phyloP scores from a whole-genome alignment of 768 basidiomycete genomes.

The Gloeostereum incarnatum region DNA sequence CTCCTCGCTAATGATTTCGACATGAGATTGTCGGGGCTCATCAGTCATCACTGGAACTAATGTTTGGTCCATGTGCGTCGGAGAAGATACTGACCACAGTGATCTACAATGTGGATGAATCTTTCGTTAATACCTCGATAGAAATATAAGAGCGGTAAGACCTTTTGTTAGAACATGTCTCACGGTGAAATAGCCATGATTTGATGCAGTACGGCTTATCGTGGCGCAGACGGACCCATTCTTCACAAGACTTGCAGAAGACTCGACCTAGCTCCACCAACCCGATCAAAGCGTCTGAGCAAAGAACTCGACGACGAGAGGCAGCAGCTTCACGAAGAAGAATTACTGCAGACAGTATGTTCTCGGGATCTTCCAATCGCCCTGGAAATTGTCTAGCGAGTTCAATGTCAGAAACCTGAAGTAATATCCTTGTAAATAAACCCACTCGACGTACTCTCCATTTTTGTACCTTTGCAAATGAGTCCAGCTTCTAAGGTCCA shows the following conservation, averaged over 20 bases:
- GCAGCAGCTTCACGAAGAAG: conserved; percentile 35
- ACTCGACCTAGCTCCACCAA: conserved; percentile 69
- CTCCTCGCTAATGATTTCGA: neutral
- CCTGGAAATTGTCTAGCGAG: neutral
- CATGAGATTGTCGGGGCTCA: conserved; percentile 1
- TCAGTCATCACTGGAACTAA: neutral
- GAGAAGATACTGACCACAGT: conserved; percentile 41
- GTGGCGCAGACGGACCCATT: conserved; percentile 78
- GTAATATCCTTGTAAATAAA: conserved; percentile 55
- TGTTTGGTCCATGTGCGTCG: conserved; percentile 23
- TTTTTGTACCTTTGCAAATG: too few species aligned
- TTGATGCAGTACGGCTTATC: conserved; percentile 76
- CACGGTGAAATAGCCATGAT: conserved; percentile 73
- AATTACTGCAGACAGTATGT: neutral
- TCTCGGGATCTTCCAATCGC: neutral
- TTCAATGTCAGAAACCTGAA: neutral
- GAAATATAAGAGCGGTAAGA: conserved; percentile 3
- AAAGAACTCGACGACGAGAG: conserved; percentile 56
- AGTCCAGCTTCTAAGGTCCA: conserved; percentile 68
- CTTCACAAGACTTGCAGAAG: conserved; percentile 66
- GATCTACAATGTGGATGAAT: conserved; percentile 27
- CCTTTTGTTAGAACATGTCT: conserved; percentile 43
- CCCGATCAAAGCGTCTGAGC: conserved; percentile 54
- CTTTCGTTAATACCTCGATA: conserved; percentile 2
- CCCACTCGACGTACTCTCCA: conserved; percentile 58